Base-by-base conservation (phyloP, 2,329 filamentous ascomycete species). In the Exophiala aquamarina region DNA sequence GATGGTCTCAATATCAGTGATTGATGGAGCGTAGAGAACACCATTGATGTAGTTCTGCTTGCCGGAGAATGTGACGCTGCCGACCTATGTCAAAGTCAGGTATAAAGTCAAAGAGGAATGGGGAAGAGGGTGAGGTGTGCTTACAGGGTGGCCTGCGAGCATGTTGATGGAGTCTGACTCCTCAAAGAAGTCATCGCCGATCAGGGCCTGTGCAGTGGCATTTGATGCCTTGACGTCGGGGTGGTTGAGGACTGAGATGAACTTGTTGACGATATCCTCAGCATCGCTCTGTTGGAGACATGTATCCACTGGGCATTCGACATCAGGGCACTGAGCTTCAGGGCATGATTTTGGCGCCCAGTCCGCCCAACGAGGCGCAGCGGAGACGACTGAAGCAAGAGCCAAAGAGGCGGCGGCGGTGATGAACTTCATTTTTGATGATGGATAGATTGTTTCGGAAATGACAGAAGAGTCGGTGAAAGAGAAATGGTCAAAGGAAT, bases 101-200 rank as follows among this genome's bases (percentile, higher is more conserved):
- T 47, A 18, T 44, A 26, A n/a, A 17, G 13, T 6, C 21, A 14
- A 7, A 19, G 18, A 32, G 2, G 19, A 17, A 36, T 14, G 23
- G 29, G 41, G 19, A 35, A 31, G 31, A 23, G n/a, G 4, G 13
- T 14, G 19, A 26, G 15, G 11, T 34, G 13, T 21, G 38, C 39
- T 42, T 44, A 54, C 47, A 28, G 38, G 42, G 21, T 40, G 15
- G 4, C 50, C 50, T 10, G 50, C 47, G 21, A 53, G 37, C 21
- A 43, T 38, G 32, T 53, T 53, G 50, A 53, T 50, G 3, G 41
- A 46, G 31, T 50, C 50, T 17, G 26, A 36, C 28, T 42, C 33
- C 38, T 53, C 47, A 14, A 32, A 31, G 29, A 39, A 52, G n/a
- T 20, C 19, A 15, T 53, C 47, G 5, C 15, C 42, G 13, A 53